Conservation (phyloP, 495 filamentous ascomycete genomes). For the Chaetomium cochliodes region DNA sequence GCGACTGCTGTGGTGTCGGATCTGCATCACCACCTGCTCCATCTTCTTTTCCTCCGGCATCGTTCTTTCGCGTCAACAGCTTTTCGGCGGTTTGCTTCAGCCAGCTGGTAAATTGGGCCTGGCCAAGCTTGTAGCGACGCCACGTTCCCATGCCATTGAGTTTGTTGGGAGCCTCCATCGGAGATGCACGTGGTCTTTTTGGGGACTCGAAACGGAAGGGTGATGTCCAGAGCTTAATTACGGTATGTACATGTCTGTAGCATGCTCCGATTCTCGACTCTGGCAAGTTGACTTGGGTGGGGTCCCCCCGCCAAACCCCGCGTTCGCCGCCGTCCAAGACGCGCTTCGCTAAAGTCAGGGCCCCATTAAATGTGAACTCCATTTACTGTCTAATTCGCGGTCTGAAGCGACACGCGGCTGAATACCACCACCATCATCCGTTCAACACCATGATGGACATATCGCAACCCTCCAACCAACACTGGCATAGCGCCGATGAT, state of each 20-base stretch:
- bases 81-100: slow-evolving; percentile 31
- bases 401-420: too few species aligned
- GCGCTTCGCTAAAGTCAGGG: not conserved
- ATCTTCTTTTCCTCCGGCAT: not conserved
- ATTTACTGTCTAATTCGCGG: too few species aligned
- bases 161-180: slow-evolving; percentile 5
- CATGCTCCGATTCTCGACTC: too few species aligned
- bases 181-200: not conserved
- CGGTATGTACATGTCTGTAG: too few species aligned
- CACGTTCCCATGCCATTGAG: slow-evolving; percentile 23
- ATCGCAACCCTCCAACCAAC: not conserved
- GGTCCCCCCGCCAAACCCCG: not conserved
- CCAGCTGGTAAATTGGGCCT: slow-evolving; percentile 37
- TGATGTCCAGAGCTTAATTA: too few species aligned
- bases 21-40: not conserved
- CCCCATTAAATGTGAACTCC: not conserved
- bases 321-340: not conserved
- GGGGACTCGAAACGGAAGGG: too few species aligned
- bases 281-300: not conserved
- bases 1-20: not conserved
- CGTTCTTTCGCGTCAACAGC: not conserved
- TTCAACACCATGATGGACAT: not conserved
- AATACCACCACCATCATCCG: not conserved
- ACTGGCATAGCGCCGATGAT: too few species aligned
- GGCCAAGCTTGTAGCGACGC: slow-evolving; percentile 31